Base-by-base conservation (phyloP, 2,329 filamentous ascomycete genomes). In the Hypoxylon sp. region DNA sequence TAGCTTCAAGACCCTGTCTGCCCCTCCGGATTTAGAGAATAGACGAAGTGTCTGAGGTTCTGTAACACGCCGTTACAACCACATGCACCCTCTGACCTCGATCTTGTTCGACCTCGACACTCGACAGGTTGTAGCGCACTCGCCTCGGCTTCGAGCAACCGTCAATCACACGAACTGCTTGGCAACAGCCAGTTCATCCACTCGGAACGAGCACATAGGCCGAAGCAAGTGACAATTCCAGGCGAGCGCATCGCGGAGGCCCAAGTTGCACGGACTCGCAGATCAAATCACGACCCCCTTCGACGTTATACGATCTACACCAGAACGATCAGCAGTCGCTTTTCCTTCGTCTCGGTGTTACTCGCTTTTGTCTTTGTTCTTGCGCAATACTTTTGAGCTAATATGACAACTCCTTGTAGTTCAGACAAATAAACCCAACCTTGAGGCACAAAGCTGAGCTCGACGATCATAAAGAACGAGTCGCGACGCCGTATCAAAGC, bases 61-160 rank as follows among this genome's bases (percentile, higher is more conserved):
- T 72, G 74, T 74, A 71, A 75, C 73, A 75, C 71, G 48, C 51
- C 50, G 64, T 68, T 64, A 61, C 67, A 63, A 58, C 58, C 66
- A 55, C 58, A 66, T 61, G 57, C 50, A 68, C 70, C 64, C 70
- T 68, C 65, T 64, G 69, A 66, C 70, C 64, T 55, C n/a, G 37
- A 46, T 48, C 40, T 48, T 37, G 27, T 57, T 60, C 66, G 54
- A 68, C 48, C 60, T 71, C 40, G 61, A 63, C 37, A 42, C 44
- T 58, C 27, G 46, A 57, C 53, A 50, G 8, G 25, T 40, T 51
- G 50, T 59, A 64, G 20, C 31, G 30, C 46, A 50, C 61, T 70
- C 66, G 54, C 61, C 44, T 59, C 25, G 50, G 48, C 66, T 70
- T 72, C 70, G 61, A 49, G 67, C 69, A 69, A 54, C 27, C 61